Conservation (phyloP, 768 basidiomycete species). For the Lenzites betulinus region DNA sequence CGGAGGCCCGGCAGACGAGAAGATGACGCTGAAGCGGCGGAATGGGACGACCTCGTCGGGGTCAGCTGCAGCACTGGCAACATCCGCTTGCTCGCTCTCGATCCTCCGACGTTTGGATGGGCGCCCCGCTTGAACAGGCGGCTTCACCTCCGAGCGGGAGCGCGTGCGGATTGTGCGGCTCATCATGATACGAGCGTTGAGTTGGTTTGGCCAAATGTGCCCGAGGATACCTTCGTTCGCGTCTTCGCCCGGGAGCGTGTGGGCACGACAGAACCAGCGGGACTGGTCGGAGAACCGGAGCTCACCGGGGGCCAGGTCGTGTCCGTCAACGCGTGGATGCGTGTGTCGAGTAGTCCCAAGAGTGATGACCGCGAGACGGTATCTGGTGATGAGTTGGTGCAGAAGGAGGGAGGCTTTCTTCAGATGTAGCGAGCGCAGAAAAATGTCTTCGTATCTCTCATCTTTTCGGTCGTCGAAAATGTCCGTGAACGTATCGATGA, state of each 20-base stretch:
- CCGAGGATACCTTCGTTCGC: conserved; percentile 83
- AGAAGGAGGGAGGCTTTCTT: conserved; percentile 66
- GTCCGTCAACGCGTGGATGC: conserved; percentile 21
- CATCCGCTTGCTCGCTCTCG: conserved; percentile 12
- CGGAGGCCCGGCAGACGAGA: conserved; percentile 62
- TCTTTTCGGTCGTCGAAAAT: conserved; percentile 71
- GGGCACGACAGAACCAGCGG: conserved; percentile 72
- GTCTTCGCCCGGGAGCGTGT: conserved; percentile 56
- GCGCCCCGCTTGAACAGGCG: conserved; percentile 19
- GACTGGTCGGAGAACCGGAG: conserved; percentile 73
- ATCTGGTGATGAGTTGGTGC: conserved; percentile 64
- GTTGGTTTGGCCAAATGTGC: conserved; percentile 91
- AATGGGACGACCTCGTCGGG: conserved; percentile 50
- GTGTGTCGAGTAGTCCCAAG: conserved; percentile 64
- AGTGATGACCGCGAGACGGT: conserved; percentile 75
- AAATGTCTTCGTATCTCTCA: conserved; percentile 60
- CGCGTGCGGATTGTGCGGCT: conserved; percentile 72
- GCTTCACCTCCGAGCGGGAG: conserved; percentile 43
- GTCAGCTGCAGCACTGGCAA: background rate
- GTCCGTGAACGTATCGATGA: conserved; percentile 89
- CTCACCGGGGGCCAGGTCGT: conserved; percentile 33
- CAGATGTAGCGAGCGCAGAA: conserved; percentile 74
- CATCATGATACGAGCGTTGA: conserved; percentile 85
- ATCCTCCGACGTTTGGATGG: conserved; percentile 34
- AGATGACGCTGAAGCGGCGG: conserved; percentile 75